Base-by-base conservation (phyloP, 495 filamentous ascomycete species). In the Peziza echinospora region DNA sequence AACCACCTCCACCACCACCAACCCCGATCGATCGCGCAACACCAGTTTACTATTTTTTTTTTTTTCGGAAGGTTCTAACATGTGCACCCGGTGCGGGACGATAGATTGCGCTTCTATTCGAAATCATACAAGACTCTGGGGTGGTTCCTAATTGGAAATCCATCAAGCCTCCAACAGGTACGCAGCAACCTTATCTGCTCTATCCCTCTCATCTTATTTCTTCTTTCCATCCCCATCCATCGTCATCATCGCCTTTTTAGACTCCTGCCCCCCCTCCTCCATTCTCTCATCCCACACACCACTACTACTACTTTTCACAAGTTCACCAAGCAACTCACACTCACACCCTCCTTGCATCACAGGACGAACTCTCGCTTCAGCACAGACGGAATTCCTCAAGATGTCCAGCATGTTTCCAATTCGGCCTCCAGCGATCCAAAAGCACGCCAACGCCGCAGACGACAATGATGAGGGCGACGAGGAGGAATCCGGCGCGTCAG, bases 111-210 rank as follows among this genome's bases (percentile, higher is more conserved):
- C 53, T 55, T 48, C 52, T 55, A 21, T 25, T 55, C 11, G 53
- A 55, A 43, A 51, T 55, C 43, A 48, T 45, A 26, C 55, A 55
- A 41, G 52, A 55, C 22, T 46, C 48, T 43, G 55, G 51, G 22
- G 21, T 44, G 24, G 48, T 47, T 42, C 53, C 53, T 42, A 55
- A 55, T 55, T 55, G 53, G 53, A 55, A 48, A 50, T 43, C 41
- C 24, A 55, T 55, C 53, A 55, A 51, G 34, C 21, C 51, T 37
- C 53, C 53, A 45, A 41, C 24, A 55, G 53, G 53, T 55, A 42
- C 45, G 47, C 51, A 50, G 23, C 26, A 42, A 47, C 37, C 8
- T 41, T 19, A 26, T 24, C 24, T 39, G 40, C 43, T 46, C 50
- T 51, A 24, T 30, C 42, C 43, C 23, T 52, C 49, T 51, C 43